These are phyloP conservation scores for Ophiostoma ulmi DNA, from an alignment of 2,329 filamentous ascomycete genomes.

Conservation along the genomic window DNA sequence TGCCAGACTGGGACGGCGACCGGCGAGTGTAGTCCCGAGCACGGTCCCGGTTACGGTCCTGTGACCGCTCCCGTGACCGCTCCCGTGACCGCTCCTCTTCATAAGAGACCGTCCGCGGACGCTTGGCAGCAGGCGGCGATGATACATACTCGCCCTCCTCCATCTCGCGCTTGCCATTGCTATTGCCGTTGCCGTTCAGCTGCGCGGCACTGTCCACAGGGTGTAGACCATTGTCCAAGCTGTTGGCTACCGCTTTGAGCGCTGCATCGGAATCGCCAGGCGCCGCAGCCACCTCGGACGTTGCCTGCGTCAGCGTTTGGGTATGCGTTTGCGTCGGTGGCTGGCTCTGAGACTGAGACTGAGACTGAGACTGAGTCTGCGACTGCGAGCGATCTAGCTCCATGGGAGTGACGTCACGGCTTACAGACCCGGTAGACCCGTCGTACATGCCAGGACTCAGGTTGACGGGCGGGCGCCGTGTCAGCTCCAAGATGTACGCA, in stretches of 20 bases:
- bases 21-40: constrained; percentile 24
- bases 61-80: constrained; percentile 29
- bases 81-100: constrained; percentile 24
- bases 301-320: background rate
- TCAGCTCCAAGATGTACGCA: constrained; percentile 52
- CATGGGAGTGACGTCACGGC: constrained; percentile 27
- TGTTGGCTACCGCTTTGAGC: constrained; percentile 35
- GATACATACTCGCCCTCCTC: constrained; percentile 32
- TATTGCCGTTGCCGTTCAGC: background rate
- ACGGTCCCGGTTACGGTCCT: constrained; percentile 26
- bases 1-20: background rate
- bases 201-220: background rate
- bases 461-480: constrained; percentile 43
- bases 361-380: constrained; percentile 14
- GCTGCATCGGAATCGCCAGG: constrained; percentile 34
- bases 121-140: constrained; percentile 16
- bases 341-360: constrained; percentile 18
- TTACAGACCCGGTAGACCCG: constrained; percentile 12
- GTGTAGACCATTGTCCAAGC: constrained; percentile 30
- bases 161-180: constrained; percentile 40
- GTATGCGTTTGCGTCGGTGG: constrained; percentile 9
- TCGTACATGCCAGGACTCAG: constrained; percentile 21
- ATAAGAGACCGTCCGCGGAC: background rate
- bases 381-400: constrained; percentile 24
- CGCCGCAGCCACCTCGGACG: constrained; percentile 9